Evolutionary conservation across 495 filamentous ascomycete species (phyloP), one percentile per base, ranked within the genome.

Genomic region (Neurospora sp.): DNA sequence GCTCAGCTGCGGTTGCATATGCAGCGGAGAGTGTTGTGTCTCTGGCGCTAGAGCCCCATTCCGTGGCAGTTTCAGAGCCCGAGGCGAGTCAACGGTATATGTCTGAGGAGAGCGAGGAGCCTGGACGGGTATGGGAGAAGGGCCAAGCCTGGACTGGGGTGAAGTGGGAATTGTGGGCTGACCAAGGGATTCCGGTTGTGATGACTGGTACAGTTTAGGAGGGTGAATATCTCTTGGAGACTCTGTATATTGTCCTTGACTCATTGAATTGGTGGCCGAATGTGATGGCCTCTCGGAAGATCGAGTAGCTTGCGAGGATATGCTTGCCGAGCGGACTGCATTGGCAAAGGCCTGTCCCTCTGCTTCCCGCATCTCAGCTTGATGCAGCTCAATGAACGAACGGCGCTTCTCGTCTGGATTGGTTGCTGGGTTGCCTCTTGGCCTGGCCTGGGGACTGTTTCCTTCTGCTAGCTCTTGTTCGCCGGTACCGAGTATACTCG

Each of bases 341-440:
- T 88, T 81, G 16, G 90, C 87, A 74, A 94, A 84, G 16, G 90
- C 90, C 74, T 85, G 84, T 7, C 89, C 92, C 81, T 94, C 92
- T 22, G 91, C 91, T 37, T 86, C 84, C 68, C 90, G 85, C 88
- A 94, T 93, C 80, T 90, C 86, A n/a, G 89, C 89, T 69, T 86
- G 83, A n/a, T 90, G 90, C 1, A 90, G 81, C 61, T 86, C 85
- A 61, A 86, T 84, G 59, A 85, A 84, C 1, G 84, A 86, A 68
- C 80, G 83, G 69, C 85, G 78, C 45, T 81, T 80, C 35, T 86
- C 84, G 61, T 86, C 83, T 44, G 80, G 79, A 20, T 69, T 37
- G 6, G 68, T 72, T 22, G 39, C 74, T 2, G 77, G 72, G 14
- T 70, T 76, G 71, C 77, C 83, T 8, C 85, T 73, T 39, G 81